Conservation (phyloP, 257 asterid species). For the Nicotiana paniculata region DNA sequence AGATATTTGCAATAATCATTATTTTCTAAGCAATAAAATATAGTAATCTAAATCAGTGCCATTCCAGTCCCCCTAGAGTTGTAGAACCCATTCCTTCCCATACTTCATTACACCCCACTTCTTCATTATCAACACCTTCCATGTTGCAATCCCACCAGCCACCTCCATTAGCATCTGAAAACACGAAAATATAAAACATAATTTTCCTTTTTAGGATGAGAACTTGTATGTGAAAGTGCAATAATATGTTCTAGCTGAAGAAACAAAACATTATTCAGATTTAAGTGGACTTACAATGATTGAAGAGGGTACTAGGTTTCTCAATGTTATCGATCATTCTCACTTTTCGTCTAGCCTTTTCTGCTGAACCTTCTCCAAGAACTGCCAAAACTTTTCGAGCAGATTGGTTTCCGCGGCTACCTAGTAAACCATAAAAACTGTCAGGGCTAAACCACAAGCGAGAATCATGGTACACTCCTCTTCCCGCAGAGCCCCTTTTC, state of each 20-base stretch:
- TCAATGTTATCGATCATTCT: constrained; percentile 19
- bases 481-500: no score
- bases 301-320: constrained; percentile 41
- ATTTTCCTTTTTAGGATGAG: neutral
- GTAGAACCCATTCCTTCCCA: constrained; percentile 87
- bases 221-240: neutral
- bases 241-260: neutral
- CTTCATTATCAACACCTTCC: constrained; percentile 91
- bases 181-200: neutral
- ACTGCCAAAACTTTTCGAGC: constrained; percentile 47
- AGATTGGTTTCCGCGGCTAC: constrained; percentile 21
- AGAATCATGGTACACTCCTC: no score
- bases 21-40: neutral
- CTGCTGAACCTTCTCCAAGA: constrained; percentile 62
- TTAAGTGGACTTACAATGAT: constrained; percentile 42
- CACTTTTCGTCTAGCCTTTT: constrained; percentile 26
- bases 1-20: no score
- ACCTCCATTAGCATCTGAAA: constrained; percentile 72
- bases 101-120: constrained; percentile 59
- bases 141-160: constrained; percentile 84
- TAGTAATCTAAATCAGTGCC: constrained; percentile 35
- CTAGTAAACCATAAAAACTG: constrained; percentile 17
- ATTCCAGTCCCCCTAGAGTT: constrained; percentile 71
- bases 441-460: neutral
- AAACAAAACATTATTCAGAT: neutral